These are phyloP conservation scores for Trichocladium antarcticum DNA, from an alignment of 495 filamentous ascomycete genomes.

Conservation along the genomic window DNA sequence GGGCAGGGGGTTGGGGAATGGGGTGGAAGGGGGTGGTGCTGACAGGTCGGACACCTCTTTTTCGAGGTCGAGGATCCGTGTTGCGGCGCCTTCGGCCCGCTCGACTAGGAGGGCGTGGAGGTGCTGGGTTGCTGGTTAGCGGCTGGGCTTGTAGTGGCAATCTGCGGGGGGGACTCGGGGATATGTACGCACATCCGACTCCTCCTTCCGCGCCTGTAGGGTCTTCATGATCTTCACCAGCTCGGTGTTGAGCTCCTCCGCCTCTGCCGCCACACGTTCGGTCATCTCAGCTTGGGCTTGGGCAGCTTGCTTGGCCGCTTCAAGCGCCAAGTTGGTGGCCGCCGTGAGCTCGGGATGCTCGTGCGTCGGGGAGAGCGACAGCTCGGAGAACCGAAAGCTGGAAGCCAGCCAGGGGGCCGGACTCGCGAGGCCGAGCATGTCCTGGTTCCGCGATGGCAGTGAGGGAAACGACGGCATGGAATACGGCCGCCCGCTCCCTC, in stretches of 20 bases:
- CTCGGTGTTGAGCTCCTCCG: slow-evolving; percentile 31
- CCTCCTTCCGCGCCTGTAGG: slow-evolving; percentile 36
- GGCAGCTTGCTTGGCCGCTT: slow-evolving; percentile 10
- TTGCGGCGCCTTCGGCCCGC: slow-evolving; percentile 41
- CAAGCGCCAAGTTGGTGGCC: slow-evolving; percentile 23
- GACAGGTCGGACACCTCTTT: slow-evolving; percentile 38
- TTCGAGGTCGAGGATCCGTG: slow-evolving; percentile 42
- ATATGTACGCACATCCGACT: slow-evolving; percentile 39
- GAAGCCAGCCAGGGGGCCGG: slow-evolving; percentile 3
- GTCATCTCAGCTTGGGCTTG: slow-evolving; percentile 17
- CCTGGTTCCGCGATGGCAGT: background rate
- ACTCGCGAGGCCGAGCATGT: background rate
- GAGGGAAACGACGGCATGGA: background rate
- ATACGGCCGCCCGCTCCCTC: background rate
- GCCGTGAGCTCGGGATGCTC: slow-evolving; percentile 9
- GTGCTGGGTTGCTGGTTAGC: slow-evolving; percentile 28
- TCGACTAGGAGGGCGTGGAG: slow-evolving; percentile 42
- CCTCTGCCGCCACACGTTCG: slow-evolving; percentile 28
- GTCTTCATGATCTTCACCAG: slow-evolving; percentile 28
- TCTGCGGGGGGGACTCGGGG: background rate
- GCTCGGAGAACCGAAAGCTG: slow-evolving; percentile 1
- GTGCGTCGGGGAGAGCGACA: slow-evolving; percentile 1
- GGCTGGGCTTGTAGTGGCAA: background rate
- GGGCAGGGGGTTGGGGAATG: background rate
- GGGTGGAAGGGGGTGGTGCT: slow-evolving; percentile 9